These are phyloP conservation scores for Microdochium trichocladiopsis DNA, from an alignment of 2,329 filamentous ascomycete species.

Conservation along the genomic window DNA sequence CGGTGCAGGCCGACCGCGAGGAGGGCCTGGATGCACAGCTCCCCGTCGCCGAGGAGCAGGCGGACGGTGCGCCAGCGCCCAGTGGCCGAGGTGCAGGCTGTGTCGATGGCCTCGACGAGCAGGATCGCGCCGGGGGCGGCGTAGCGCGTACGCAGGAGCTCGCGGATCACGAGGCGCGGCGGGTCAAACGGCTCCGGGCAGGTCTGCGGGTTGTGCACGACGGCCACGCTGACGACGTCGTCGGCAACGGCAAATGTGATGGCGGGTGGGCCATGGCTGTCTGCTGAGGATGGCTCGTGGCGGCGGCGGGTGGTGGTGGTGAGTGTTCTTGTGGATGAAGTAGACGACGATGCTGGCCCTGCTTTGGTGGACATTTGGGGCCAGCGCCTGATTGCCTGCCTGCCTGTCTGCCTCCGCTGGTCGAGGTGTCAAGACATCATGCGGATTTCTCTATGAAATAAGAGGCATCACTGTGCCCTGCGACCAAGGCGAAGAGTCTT, in stretches of 20 bases:
- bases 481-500: no score
- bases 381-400: no score
- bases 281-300: background rate
- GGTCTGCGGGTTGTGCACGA: background rate
- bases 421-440: no score
- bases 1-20: constrained; percentile 37
- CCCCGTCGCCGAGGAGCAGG: constrained; percentile 44
- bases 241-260: no score
- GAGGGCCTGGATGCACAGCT: constrained; percentile 47
- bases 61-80: constrained; percentile 35
- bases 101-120: constrained; percentile 38
- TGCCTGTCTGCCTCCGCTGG: no score
- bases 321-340: background rate
- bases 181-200: constrained; percentile 14
- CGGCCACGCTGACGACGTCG: background rate
- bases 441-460: no score
- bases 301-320: background rate
- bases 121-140: constrained; percentile 41
- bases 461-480: no score
- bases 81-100: constrained; percentile 23
- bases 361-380: background rate
- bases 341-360: background rate
- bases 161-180: constrained; percentile 34
- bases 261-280: background rate
- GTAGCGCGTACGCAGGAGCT: constrained; percentile 40